A percentile compares a stretch with the other conserved stretches of the same genome.
Evolutionary conservation across 2,329 filamentous ascomycete species (phyloP).

Genomic region (Aspergillus transmontanensis): DNA sequence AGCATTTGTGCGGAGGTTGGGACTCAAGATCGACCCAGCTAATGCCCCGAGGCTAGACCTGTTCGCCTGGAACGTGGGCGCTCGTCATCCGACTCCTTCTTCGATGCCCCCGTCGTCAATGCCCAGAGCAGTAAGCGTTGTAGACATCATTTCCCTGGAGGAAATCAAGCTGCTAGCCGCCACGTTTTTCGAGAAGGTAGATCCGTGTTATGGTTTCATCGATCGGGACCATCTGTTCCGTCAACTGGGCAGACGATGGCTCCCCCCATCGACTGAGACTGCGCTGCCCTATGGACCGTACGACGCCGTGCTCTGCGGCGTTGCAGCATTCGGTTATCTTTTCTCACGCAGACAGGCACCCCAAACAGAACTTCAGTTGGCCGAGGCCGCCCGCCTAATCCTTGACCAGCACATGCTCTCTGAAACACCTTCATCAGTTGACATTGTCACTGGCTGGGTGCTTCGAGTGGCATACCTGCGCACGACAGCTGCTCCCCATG

Average conservation of each 20-base stretch:
- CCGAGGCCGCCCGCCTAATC: constrained; percentile 49
- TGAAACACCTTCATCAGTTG: constrained; percentile 29
- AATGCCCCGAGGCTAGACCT: constrained; percentile 57
- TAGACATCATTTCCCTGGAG: constrained; percentile 50
- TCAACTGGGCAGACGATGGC: constrained; percentile 34
- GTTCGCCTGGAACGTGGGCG: constrained; percentile 59
- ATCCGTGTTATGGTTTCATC: constrained; percentile 56
- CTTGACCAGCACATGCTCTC: constrained; percentile 47
- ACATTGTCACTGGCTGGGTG: constrained; percentile 49
- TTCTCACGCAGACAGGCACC: constrained; percentile 52
- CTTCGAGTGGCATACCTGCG: constrained; percentile 58
- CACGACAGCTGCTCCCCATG: constrained; percentile 56
- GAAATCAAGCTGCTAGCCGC: constrained; percentile 51
- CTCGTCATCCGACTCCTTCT: constrained; percentile 15
- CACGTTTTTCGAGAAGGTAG: constrained; percentile 57
- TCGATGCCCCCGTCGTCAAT: constrained; percentile 13
- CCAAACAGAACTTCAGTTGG: constrained; percentile 49
- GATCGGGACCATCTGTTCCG: constrained; percentile 30
- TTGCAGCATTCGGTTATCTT: constrained; percentile 57
- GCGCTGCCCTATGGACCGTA: constrained; percentile 32
- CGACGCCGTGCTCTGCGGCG: constrained; percentile 56
- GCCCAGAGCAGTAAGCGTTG: constrained; percentile 38
- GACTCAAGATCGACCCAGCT: constrained; percentile 55
- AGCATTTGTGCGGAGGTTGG: constrained; percentile 57
- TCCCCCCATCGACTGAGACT: constrained; percentile 19